These are phyloP conservation scores for Epichloe hybrida DNA, from an alignment of 2,329 filamentous ascomycete genomes.

Conservation along the genomic window DNA sequence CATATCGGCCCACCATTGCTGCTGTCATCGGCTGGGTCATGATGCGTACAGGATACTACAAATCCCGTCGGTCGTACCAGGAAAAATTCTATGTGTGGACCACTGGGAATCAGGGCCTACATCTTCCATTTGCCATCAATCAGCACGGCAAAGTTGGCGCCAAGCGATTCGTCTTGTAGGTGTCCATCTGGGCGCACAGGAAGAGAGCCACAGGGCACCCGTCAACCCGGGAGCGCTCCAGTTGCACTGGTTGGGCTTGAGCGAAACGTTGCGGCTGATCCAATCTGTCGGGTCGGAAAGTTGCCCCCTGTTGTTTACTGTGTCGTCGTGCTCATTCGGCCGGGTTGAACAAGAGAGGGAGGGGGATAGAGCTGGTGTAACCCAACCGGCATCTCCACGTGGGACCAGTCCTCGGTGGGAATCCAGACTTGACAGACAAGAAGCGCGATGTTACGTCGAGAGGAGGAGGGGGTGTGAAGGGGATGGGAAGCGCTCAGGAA, in stretches of 20 bases:
- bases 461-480: neutral
- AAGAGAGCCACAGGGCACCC: neutral
- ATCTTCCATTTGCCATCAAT: neutral
- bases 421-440: neutral
- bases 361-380: slow-evolving; percentile 2
- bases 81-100: neutral
- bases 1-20: neutral
- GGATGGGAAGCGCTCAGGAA: neutral
- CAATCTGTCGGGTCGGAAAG: slow-evolving; percentile 7
- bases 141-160: neutral
- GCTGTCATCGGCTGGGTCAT: neutral
- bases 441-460: neutral
- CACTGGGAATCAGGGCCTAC: neutral
- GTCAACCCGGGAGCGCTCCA: neutral
- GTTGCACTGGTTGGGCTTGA: slow-evolving; percentile 4
- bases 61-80: neutral
- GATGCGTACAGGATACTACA: neutral
- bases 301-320: neutral
- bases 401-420: neutral
- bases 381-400: slow-evolving; percentile 5
- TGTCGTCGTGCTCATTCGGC: slow-evolving; percentile 1
- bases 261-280: slow-evolving; percentile 6
- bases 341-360: neutral
- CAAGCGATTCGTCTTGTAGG: neutral
- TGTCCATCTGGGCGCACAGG: neutral